phyloP scores from a whole-genome alignment of 805 yeast species.

The Candida loeiensis region DNA sequence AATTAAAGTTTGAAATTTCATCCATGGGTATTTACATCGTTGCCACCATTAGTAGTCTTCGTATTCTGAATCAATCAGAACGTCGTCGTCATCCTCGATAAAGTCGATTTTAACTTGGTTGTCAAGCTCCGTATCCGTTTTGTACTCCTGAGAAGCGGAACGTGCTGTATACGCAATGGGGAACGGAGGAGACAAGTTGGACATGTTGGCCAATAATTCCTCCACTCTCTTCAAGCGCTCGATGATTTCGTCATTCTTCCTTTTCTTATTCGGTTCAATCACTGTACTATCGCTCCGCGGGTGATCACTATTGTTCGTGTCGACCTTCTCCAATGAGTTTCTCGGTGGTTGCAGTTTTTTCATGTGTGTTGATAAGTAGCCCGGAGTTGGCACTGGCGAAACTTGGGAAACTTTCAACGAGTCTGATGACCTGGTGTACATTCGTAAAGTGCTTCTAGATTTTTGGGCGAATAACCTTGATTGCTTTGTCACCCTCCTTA shows the following conservation, averaged over 20 bases:
- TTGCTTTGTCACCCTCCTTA: conserved; percentile 4
- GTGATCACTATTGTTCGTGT: conserved; percentile 13
- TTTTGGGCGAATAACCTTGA: conserved; percentile 1
- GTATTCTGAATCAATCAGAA: conserved; percentile 19
- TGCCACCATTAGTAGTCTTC: conserved; percentile 4
- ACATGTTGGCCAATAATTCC: conserved; percentile 4
- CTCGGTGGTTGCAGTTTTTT: background rate
- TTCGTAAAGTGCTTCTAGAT: conserved; percentile 3
- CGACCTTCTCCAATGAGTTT: conserved; percentile 11
- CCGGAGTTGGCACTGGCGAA: conserved; percentile 1
- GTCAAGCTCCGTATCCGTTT: background rate
- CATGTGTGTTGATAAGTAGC: background rate
- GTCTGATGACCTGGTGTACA: conserved; percentile 6
- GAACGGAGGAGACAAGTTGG: background rate
- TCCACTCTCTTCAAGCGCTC: conserved; percentile 19
- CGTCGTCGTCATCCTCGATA: conserved; percentile 14
- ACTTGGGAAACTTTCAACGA: conserved; percentile 3
- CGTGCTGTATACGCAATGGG: background rate
- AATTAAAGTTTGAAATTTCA: too few species aligned
- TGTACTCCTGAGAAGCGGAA: background rate
- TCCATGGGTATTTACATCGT: too few species aligned
- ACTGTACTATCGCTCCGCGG: conserved; percentile 3
- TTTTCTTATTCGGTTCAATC: conserved; percentile 5
- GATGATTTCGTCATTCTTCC: conserved; percentile 13
- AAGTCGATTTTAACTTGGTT: background rate